Conservation (phyloP, 1,284 basidiomycete genomes). For the Calocybe gambosa region DNA sequence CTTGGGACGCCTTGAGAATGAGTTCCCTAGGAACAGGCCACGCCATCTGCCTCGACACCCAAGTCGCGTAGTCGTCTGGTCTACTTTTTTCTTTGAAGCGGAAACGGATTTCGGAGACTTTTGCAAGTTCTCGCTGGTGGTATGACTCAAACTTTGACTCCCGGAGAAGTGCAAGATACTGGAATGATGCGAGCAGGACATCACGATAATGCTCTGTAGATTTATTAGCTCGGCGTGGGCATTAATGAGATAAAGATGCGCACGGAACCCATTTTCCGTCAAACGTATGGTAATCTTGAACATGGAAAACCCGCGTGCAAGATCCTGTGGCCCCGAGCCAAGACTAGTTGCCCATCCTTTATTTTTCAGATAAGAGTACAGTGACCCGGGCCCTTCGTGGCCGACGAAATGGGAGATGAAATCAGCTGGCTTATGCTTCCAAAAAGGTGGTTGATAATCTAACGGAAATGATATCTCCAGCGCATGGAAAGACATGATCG, state of each 20-base stretch:
- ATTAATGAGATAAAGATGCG: constrained; percentile 23
- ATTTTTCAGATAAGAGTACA: constrained; percentile 88
- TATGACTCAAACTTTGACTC: constrained; percentile 65
- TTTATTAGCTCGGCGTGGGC: neutral
- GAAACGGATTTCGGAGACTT: constrained; percentile 76
- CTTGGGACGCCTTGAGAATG: constrained; percentile 67
- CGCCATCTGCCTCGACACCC: constrained; percentile 72
- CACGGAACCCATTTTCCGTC: constrained; percentile 84
- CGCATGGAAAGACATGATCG: constrained; percentile 86
- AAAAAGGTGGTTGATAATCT: constrained; percentile 76
- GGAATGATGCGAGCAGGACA: constrained; percentile 72
- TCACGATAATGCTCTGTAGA: constrained; percentile 71
- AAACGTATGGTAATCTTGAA: constrained; percentile 84
- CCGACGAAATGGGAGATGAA: constrained; percentile 88
- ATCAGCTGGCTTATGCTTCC: constrained; percentile 76
- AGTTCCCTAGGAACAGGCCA: constrained; percentile 80
- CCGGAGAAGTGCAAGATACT: constrained; percentile 83
- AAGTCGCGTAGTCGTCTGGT: constrained; percentile 79
- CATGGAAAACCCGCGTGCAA: constrained; percentile 82
- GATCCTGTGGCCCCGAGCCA: constrained; percentile 66
- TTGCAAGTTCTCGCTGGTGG: constrained; percentile 77
- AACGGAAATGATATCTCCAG: constrained; percentile 88
- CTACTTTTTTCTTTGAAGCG: constrained; percentile 84
- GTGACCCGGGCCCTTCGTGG: constrained; percentile 93
- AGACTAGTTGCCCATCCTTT: constrained; percentile 89